phyloP scores from a whole-genome alignment of 2,329 filamentous ascomycete genomes.

The Aspergillus pseudoterreus region DNA sequence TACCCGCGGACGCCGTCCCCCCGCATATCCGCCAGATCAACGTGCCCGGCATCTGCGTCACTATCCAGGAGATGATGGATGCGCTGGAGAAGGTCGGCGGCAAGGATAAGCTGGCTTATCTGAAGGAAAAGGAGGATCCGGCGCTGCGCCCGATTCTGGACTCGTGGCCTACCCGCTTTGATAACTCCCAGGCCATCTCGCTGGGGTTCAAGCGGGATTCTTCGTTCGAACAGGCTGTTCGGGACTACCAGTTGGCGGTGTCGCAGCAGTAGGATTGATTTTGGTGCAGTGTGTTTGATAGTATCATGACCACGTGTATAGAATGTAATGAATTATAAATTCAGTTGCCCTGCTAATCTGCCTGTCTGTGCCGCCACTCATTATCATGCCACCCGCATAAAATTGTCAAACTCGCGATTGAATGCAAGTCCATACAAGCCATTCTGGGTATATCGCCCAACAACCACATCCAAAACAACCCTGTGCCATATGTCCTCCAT shows the following conservation, averaged over 20 bases:
- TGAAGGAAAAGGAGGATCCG: constrained; percentile 51
- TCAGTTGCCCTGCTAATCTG: too few species aligned
- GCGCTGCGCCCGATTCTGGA: constrained; percentile 52
- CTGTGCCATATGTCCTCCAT: too few species aligned
- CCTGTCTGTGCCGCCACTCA: too few species aligned
- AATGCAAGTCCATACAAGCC: too few species aligned
- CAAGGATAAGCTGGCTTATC: constrained; percentile 47
- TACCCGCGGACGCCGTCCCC: constrained; percentile 38
- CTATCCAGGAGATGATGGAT: constrained; percentile 55
- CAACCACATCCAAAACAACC: too few species aligned
- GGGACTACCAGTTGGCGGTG: constrained; percentile 49
- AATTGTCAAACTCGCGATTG: too few species aligned
- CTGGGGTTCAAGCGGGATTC: constrained; percentile 52
- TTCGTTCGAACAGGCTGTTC: constrained; percentile 53
- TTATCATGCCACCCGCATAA: too few species aligned
- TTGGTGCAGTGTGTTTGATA: constrained; percentile 2
- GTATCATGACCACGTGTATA: background rate
- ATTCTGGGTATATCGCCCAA: too few species aligned
- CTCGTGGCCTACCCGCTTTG: constrained; percentile 55
- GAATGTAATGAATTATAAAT: background rate
- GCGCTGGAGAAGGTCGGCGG: constrained; percentile 55
- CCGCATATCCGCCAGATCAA: constrained; percentile 52
- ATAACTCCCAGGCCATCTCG: constrained; percentile 49
- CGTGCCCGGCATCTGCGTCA: constrained; percentile 53
- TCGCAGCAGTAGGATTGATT: constrained; percentile 4